Evolutionary conservation across 169 alveolate genomes (phyloP), one percentile per base, ranked within the genome.

Genomic region (Eimeria sp.): DNA sequence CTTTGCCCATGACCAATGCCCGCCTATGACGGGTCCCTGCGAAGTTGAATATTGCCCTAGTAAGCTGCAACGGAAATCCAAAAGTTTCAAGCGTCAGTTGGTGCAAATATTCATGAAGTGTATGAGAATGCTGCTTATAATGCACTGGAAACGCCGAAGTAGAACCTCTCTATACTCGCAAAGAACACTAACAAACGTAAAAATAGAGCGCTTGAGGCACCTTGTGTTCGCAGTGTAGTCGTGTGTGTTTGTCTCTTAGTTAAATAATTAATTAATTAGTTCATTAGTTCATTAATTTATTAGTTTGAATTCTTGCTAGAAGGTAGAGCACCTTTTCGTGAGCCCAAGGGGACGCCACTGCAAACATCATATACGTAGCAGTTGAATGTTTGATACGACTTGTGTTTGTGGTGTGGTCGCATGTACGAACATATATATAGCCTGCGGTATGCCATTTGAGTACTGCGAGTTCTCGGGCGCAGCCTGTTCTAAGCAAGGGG

Each of bases 401-500:
- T 40, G 54, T 43, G 58, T 27, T 25, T 43, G 85, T 33, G 6
- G 18, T 43, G 64, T 40, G 40, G 11, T 9, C 46, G 40, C 77
- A 77, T 77, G 10, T 60, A 43, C 49, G 4, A 43, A 43, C 49
- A 43, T 20, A 23, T 33, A 60, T 52, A 27, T 58, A 85, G 91
- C 91, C 52, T 85, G 91, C 60, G 64, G 91, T 14, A 85, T 85
- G 91, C 91, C 91, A 20, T 85, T 85, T 62, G 91, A 85, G 62
- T 85, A 85, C 91, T 85, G 91, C 91, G 91, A 85, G 91, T 85
- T 60, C 91, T 85, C 91, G 40, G 91, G 77, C 23, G 91, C 78
- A 43, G 91, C 91, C 23, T 85, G 91, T 49, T 14, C 80, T 13
- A 56, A 85, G 66, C 91, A 85, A 62, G 40, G 46, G 9, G 90